Conservation (phyloP, 768 basidiomycete genomes). For the Suillus lakei region DNA sequence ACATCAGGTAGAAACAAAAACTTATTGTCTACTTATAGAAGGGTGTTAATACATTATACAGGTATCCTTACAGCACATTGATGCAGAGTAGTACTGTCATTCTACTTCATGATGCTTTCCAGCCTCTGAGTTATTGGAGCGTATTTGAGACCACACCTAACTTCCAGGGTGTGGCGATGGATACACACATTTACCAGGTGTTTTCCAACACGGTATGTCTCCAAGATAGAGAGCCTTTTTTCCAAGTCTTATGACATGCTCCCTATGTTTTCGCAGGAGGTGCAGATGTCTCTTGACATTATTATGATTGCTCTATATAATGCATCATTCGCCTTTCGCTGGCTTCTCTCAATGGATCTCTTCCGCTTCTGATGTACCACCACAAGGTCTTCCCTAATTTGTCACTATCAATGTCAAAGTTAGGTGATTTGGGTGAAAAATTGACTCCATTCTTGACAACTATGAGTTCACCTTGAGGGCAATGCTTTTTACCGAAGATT, state of each 20-base stretch:
- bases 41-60: slow-evolving; percentile 19
- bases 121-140: slow-evolving; percentile 70
- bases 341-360: no score
- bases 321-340: no score
- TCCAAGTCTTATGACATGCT: neutral
- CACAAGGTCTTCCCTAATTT: no score
- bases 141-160: slow-evolving; percentile 59
- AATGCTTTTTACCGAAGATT: no score
- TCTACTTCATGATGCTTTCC: slow-evolving; percentile 82
- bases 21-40: neutral
- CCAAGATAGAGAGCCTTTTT: neutral
- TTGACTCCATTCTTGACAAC: no score
- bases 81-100: slow-evolving; percentile 61
- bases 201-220: slow-evolving; percentile 60
- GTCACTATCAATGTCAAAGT: no score
- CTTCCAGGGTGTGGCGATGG: slow-evolving; percentile 73
- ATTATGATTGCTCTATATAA: no score
- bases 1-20: slow-evolving; percentile 55
- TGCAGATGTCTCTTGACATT: slow-evolving; percentile 43
- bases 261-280: slow-evolving; percentile 38
- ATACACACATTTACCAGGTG: slow-evolving; percentile 82
- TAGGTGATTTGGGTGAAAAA: no score
- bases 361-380: no score
- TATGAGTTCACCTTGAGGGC: no score
- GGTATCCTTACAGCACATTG: slow-evolving; percentile 48